Evolutionary conservation across 192 early-diverging fungal species (phyloP), one percentile per base, ranked within the genome.

Genomic region (Polychytrium aggregatum): DNA sequence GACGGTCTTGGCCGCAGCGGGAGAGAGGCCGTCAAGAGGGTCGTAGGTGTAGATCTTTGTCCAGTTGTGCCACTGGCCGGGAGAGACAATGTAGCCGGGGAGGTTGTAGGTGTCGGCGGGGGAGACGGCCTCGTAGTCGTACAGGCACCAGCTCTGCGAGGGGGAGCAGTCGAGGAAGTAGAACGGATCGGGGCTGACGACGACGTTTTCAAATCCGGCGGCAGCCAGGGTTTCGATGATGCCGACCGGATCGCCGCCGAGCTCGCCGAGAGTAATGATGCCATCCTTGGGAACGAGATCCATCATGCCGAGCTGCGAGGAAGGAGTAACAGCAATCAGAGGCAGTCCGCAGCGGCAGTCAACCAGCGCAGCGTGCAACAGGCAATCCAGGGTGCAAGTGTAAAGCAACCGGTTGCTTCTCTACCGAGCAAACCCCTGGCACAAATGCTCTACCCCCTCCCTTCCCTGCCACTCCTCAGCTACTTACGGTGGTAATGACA

Each of bases 201-300:
- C 59, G 35, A 62, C 41, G 0, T 57, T 52, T 4, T 16, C 17
- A 20, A 44, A 62, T 18, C 52, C 43, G 13, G 17, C 16, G 13
- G 21, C 22, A 8, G 31, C 25, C 24, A 37, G 16, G 20, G 16
- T n/a, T n/a, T n/a, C n/a, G n/a, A n/a, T n/a, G n/a, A n/a, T 17
- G 59, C 35, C 16, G 24, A 24, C 27, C 50, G 37, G 24, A 50
- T 42, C 0, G 51, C 68, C 36, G 53, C 78, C 77, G 27, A 75
- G 79, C 81, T 85, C n/a, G n/a, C n/a, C n/a, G n/a, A 35, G 83
- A 65, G 62, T 88, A 81, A 26, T 82, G 63, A 18, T 84, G 59
- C 8, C 70, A 34, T 58, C 75, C 41, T 79, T 71, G 43, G 27
- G 37, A 6, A 29, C 28, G 21, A 42, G 18, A 6, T 33, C 37